Base-by-base conservation (phyloP, 1,284 basidiomycete species). In the Ganoderma boninense region DNA sequence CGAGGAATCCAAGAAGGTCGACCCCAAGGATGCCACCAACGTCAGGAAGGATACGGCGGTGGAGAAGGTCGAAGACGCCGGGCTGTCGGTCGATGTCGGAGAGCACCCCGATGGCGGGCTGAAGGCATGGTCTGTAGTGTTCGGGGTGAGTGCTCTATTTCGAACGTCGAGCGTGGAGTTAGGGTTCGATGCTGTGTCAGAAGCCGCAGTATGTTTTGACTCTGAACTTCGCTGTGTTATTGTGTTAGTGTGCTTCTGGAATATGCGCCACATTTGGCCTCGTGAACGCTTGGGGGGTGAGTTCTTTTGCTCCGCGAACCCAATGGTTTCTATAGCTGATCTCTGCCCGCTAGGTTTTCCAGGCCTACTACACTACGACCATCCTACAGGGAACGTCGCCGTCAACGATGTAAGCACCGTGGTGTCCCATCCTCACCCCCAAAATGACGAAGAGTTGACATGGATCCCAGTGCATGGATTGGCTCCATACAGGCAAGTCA, bases 381-480 rank as follows among this genome's bases (percentile, higher is more conserved):
- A 57, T 83, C 1, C 77, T 86, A 6, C 73, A 69, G 2, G 76
- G 79, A 43, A 80, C 80, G 2, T 78, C 82, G 11, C 80, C 84
- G 3, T 91, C 90, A 4, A 84, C 81, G 43, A 90, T 92, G 90
- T 90, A 75, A 71, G 88, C 20, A 4, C 32, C 32, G 40, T 8
- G 16, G 1, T 40, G 11, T 20, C 32, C 2, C n/a, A n/a, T n/a
- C n/a, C n/a, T n/a, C n/a, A n/a, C n/a, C n/a, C n/a, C n/a, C n/a
- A n/a, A n/a, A n/a, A n/a, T n/a, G n/a, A n/a, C n/a, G n/a, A n/a
- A 44, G 43, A 20, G 49, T 42, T 43, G 23, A 46, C 44, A 49
- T 43, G 5, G 16, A 13, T 13, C 43, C 69, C 38, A 92, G 90
- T 56, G 87, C 91, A n/a, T 94, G 92, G 92, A 92, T 94, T 69